phyloP scores from a whole-genome alignment of 495 filamentous ascomycete species.

The Penicillium paradoxum region DNA sequence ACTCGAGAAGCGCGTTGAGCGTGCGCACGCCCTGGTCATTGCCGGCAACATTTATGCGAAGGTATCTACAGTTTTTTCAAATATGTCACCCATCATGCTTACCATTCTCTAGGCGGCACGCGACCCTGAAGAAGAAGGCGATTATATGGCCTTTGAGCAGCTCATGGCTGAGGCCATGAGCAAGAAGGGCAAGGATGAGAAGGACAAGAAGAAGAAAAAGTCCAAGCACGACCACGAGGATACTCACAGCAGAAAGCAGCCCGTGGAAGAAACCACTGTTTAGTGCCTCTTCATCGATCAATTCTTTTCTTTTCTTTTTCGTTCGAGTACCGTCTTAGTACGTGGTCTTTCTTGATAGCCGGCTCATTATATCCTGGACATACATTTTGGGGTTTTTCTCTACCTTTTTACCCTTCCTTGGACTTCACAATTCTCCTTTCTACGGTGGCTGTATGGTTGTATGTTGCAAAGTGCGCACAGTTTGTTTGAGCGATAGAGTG shows the following conservation, averaged over 20 bases:
- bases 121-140: slow-evolving; percentile 93
- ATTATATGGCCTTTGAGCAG: slow-evolving; percentile 98
- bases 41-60: slow-evolving; percentile 83
- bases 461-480: slow-evolving; percentile 1
- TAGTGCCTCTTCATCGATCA: not conserved
- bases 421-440: not conserved
- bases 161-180: slow-evolving; percentile 93
- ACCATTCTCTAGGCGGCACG: slow-evolving; percentile 63
- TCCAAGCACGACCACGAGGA: slow-evolving; percentile 22
- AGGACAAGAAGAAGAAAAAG: slow-evolving; percentile 68
- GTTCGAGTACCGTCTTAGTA: slow-evolving; percentile 1
- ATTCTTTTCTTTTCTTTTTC: not conserved
- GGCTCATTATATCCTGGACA: slow-evolving; percentile 10
- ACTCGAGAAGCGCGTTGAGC: slow-evolving; percentile 79
- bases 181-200: slow-evolving; percentile 80
- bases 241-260: slow-evolving; percentile 1
- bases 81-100: not conserved
- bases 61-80: slow-evolving; percentile 45
- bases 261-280: slow-evolving; percentile 10
- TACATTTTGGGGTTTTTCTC: slow-evolving; percentile 7
- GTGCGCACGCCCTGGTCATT: slow-evolving; percentile 82
- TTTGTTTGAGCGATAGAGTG: slow-evolving; percentile 22
- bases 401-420: not conserved
- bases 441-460: slow-evolving; percentile 4
- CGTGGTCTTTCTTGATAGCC: slow-evolving; percentile 1